Evolutionary conservation across 306 rosid genomes (phyloP).

Genomic region (Vachellia collinsii): DNA sequence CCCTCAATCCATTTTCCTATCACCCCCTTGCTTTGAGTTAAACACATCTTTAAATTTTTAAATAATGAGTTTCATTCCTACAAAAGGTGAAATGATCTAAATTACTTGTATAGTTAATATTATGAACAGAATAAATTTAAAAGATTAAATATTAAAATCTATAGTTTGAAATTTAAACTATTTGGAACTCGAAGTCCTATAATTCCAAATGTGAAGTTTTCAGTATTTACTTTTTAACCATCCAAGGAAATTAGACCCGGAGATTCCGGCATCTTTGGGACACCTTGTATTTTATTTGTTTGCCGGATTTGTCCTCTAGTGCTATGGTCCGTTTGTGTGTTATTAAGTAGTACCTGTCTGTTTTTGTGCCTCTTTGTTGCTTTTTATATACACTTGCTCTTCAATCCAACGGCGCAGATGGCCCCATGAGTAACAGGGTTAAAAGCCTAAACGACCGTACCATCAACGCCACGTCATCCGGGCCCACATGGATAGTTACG

Average conservation of each 20-base stretch:
- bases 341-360: not conserved
- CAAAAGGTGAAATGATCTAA: too few relatives aligned
- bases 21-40: too few relatives aligned
- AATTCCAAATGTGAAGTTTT: too few relatives aligned
- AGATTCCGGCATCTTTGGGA: not conserved
- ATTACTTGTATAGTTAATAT: too few relatives aligned
- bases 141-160: too few relatives aligned
- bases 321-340: constrained; percentile 7
- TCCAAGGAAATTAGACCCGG: not conserved
- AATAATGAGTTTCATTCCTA: too few relatives aligned
- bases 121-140: too few relatives aligned
- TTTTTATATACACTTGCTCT: not conserved
- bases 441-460: not conserved
- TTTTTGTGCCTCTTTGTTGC: not conserved
- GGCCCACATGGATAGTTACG: not conserved
- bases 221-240: too few relatives aligned
- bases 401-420: constrained; percentile 25
- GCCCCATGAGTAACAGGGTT: not conserved
- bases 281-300: not conserved
- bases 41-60: too few relatives aligned
- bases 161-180: too few relatives aligned
- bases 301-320: not conserved
- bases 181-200: too few relatives aligned
- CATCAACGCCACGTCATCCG: constrained; percentile 28
- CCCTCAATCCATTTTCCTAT: too few relatives aligned